Evolutionary conservation across 2,329 filamentous ascomycete species (phyloP).

Genomic region (Phaeophleospora eucalypticola): DNA sequence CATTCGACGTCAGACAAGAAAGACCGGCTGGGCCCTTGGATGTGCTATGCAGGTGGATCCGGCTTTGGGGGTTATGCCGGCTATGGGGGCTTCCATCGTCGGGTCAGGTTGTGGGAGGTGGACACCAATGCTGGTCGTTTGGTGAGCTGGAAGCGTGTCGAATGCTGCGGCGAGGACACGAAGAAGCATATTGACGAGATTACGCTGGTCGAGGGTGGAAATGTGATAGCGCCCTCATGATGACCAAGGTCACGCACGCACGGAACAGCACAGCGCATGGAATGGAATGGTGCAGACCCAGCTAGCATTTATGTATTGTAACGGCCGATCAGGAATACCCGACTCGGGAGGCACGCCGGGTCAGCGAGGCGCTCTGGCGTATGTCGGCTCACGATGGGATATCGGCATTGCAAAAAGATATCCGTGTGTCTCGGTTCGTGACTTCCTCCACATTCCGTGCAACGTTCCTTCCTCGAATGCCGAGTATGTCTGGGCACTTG

Average conservation of each 20-base stretch:
- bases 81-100: constrained; percentile 78
- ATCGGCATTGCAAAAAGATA: not conserved
- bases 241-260: not conserved
- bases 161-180: constrained; percentile 53
- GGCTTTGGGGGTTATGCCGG: constrained; percentile 95
- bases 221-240: constrained; percentile 39
- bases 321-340: not conserved
- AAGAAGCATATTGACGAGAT: constrained; percentile 54
- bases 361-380: not conserved
- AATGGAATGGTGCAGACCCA: no score
- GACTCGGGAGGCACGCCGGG: not conserved
- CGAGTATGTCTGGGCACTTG: no score
- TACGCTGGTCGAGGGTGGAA: constrained; percentile 58
- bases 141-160: constrained; percentile 85
- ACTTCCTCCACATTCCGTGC: not conserved
- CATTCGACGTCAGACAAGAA: constrained; percentile 10
- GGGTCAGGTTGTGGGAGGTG: constrained; percentile 84
- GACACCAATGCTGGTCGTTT: constrained; percentile 88
- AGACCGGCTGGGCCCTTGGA: constrained; percentile 61
- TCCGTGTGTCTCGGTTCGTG: not conserved
- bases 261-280: not conserved
- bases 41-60: constrained; percentile 92
- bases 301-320: not conserved
- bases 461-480: not conserved
- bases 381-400: not conserved